These are phyloP conservation scores for Coemansia sp. DNA, from an alignment of 192 early-diverging fungal species.

Conservation along the genomic window DNA sequence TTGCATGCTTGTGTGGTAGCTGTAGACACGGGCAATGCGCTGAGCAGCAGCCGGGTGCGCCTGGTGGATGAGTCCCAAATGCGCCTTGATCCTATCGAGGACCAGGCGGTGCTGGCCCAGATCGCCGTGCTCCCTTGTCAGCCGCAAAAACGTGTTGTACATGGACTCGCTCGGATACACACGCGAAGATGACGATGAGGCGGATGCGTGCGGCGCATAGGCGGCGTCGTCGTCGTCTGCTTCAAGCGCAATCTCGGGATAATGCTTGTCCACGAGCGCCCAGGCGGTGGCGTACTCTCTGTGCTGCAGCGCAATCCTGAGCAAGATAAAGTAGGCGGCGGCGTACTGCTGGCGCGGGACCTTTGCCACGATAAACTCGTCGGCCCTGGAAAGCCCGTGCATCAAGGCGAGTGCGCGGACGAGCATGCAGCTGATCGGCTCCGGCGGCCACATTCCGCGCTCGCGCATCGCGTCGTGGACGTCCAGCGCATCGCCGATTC, in stretches of 20 bases:
- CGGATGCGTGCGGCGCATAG: no score
- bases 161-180: slow-evolving; percentile 37
- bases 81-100: slow-evolving; percentile 25
- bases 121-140: slow-evolving; percentile 16
- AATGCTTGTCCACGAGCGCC: slow-evolving; percentile 23
- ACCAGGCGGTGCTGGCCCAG: slow-evolving; percentile 24
- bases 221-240: no score
- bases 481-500: slow-evolving; percentile 26
- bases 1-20: background rate
- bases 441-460: slow-evolving; percentile 28
- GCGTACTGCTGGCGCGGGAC: slow-evolving; percentile 37
- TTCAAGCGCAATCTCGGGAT: slow-evolving; percentile 7
- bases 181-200: background rate
- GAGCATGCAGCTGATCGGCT: slow-evolving; percentile 46
- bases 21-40: slow-evolving; percentile 24
- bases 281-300: slow-evolving; percentile 19
- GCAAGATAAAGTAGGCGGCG: slow-evolving; percentile 17
- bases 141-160: slow-evolving; percentile 27
- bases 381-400: background rate
- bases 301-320: slow-evolving; percentile 18
- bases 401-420: slow-evolving; percentile 11
- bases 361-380: slow-evolving; percentile 16
- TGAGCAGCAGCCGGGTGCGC: slow-evolving; percentile 6
- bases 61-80: slow-evolving; percentile 12
- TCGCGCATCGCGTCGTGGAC: slow-evolving; percentile 23